These are phyloP conservation scores for Fusarium sarcochroum DNA, from an alignment of 2,329 filamentous ascomycete species.

Conservation along the genomic window DNA sequence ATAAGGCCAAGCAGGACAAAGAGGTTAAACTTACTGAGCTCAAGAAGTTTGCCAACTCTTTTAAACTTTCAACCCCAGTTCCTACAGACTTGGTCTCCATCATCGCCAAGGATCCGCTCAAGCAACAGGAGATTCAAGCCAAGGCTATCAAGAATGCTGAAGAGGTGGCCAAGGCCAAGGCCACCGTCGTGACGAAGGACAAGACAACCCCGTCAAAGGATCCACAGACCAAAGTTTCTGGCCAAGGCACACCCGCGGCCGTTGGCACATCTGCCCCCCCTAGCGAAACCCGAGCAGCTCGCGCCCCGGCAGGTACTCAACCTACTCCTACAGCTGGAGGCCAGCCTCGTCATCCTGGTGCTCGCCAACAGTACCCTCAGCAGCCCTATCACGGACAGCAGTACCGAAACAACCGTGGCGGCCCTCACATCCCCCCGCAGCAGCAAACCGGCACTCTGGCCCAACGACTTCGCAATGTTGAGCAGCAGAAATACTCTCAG, in stretches of 20 bases:
- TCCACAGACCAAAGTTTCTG: constrained; percentile 57
- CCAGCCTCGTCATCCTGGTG: constrained; percentile 61
- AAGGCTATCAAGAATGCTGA: constrained; percentile 85
- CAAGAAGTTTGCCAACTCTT: constrained; percentile 93
- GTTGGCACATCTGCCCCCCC: constrained; percentile 33
- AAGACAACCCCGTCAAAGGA: constrained; percentile 61
- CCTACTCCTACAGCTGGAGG: constrained; percentile 46
- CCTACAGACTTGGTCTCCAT: constrained; percentile 93
- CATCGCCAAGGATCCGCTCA: constrained; percentile 94
- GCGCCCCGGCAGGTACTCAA: constrained; percentile 54
- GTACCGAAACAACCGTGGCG: constrained; percentile 64
- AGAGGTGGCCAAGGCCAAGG: constrained; percentile 70
- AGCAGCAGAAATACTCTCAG: constrained; percentile 66
- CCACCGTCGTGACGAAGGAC: constrained; percentile 61
- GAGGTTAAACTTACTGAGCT: constrained; percentile 93
- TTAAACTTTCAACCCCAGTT: constrained; percentile 94
- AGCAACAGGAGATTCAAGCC: constrained; percentile 93
- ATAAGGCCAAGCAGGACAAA: constrained; percentile 80
- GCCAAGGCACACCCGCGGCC: constrained; percentile 40
- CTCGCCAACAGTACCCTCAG: constrained; percentile 65
- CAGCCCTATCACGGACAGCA: constrained; percentile 62
- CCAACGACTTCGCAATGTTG: constrained; percentile 65
- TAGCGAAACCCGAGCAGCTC: constrained; percentile 51
- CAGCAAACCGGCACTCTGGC: constrained; percentile 62
- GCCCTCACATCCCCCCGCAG: constrained; percentile 57